These are phyloP conservation scores for Macrolepiota dolichaula DNA, from an alignment of 768 basidiomycete genomes.

Conservation along the genomic window DNA sequence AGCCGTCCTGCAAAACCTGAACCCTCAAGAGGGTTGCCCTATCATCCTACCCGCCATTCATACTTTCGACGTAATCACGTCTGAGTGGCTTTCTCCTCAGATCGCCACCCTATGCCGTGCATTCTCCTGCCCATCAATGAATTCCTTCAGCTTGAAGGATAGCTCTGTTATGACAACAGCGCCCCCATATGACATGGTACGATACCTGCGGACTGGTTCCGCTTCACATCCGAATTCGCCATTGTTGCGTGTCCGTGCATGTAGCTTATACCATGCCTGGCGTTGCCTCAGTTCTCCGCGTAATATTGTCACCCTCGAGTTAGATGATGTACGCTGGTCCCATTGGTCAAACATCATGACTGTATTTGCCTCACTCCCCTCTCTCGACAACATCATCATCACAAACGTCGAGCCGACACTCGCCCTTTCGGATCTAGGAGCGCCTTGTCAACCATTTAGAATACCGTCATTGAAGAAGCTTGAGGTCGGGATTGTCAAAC, in stretches of 20 bases:
- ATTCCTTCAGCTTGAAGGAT: conserved; percentile 21
- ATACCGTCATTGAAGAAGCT: conserved; percentile 23
- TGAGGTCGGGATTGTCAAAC: conserved; percentile 17
- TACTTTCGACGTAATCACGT: conserved; percentile 22
- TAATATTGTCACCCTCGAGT: conserved; percentile 22
- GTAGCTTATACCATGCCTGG: conserved; percentile 20
- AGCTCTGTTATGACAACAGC: conserved; percentile 10
- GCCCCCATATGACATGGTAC: conserved; percentile 20
- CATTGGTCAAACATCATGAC: conserved; percentile 14
- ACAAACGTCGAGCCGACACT: conserved; percentile 18
- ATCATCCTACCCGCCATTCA: conserved; percentile 25
- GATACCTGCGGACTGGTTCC: conserved; percentile 14
- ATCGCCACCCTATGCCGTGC: conserved; percentile 20
- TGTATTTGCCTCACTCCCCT: conserved; percentile 18
- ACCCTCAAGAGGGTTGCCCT: conserved; percentile 11
- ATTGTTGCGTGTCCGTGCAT: conserved; percentile 17
- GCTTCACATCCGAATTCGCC: conserved; percentile 9
- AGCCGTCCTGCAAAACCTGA: conserved; percentile 18
- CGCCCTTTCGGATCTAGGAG: conserved; percentile 14
- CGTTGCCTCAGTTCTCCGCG: conserved; percentile 14
- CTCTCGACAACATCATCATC: conserved; percentile 22
- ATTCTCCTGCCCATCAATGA: conserved; percentile 25
- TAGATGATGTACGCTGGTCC: conserved; percentile 21
- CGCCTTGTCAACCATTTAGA: conserved; percentile 9
- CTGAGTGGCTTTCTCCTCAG: conserved; percentile 27